phyloP scores from a whole-genome alignment of 495 filamentous ascomycete species.

The Trichocladium antarcticum region DNA sequence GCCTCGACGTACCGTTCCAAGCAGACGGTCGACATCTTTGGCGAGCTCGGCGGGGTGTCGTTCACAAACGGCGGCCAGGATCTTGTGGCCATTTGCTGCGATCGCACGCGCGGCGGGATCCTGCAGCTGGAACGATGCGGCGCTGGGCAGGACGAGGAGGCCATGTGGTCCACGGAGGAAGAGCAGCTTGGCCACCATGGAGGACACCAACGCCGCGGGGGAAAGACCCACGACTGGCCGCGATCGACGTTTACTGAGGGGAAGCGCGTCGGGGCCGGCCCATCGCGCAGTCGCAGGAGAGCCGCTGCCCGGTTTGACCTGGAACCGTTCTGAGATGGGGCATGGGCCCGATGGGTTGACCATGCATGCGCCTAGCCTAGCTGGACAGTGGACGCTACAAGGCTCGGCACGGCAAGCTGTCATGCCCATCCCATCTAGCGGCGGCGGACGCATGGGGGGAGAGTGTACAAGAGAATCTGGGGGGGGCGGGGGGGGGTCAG shows the following conservation, averaged over 20 bases:
- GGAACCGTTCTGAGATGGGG: slow-evolving; percentile 25
- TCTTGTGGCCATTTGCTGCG: slow-evolving; percentile 64
- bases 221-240: slow-evolving; percentile 15
- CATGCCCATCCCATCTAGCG: no score
- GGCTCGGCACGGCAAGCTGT: no score
- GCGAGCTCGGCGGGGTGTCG: slow-evolving; percentile 68
- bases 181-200: not conserved
- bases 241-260: slow-evolving; percentile 17
- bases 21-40: slow-evolving; percentile 77
- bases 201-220: not conserved
- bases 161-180: slow-evolving; percentile 8
- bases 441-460: no score
- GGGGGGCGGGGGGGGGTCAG: no score
- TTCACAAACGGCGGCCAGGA: slow-evolving; percentile 61
- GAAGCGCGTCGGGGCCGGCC: slow-evolving; percentile 14
- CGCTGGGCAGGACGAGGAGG: slow-evolving; percentile 31
- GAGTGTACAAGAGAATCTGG: no score
- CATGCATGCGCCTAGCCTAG: no score
- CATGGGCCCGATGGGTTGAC: no score
- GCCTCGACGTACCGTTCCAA: slow-evolving; percentile 53
- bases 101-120: slow-evolving; percentile 66
- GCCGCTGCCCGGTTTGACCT: slow-evolving; percentile 24
- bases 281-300: slow-evolving; percentile 23
- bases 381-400: no score
- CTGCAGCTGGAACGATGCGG: slow-evolving; percentile 58